phyloP scores from a whole-genome alignment of 352 stramenopile genomes.

The Pythium plurisporium region DNA sequence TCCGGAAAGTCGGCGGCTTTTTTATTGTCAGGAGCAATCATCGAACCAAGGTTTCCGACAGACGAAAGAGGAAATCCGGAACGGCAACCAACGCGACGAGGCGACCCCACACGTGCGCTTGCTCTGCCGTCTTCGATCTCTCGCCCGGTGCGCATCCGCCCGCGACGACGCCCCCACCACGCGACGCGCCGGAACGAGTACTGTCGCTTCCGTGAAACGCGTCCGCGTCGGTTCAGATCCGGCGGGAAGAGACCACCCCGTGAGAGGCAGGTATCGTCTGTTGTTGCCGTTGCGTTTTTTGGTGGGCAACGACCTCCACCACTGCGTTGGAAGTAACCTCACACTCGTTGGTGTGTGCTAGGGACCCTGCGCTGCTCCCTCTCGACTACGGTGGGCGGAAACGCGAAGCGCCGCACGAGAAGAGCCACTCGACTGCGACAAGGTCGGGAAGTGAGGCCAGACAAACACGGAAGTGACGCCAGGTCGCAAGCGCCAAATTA shows the following conservation, averaged over 20 bases:
- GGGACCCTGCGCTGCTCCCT: no score
- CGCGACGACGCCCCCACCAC: not conserved
- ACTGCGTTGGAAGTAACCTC: no score
- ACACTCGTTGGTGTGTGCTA: no score
- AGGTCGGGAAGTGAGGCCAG: slow-evolving; percentile 2
- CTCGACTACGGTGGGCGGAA: not conserved
- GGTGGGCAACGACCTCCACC: no score
- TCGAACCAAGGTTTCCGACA: not conserved
- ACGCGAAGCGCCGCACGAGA: slow-evolving; percentile 8
- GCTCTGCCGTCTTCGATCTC: not conserved
- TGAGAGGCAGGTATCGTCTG: no score
- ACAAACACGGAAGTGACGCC: not conserved
- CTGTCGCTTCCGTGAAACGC: not conserved
- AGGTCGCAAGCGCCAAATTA: slow-evolving; percentile 2
- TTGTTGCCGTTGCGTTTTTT: no score
- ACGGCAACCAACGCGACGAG: not conserved
- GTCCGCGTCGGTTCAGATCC: slow-evolving; percentile 3
- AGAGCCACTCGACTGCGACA: slow-evolving; percentile 6
- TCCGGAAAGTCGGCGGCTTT: slow-evolving; percentile 20
- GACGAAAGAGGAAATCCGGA: not conserved
- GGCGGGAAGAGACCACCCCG: not conserved
- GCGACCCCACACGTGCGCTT: not conserved
- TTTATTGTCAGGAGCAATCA: slow-evolving; percentile 25
- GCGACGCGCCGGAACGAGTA: not conserved
- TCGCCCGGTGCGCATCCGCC: not conserved